Evolutionary conservation across 1,139 yeast genomes (phyloP).

Genomic region (Yamadazyma spencermartinsiae): DNA sequence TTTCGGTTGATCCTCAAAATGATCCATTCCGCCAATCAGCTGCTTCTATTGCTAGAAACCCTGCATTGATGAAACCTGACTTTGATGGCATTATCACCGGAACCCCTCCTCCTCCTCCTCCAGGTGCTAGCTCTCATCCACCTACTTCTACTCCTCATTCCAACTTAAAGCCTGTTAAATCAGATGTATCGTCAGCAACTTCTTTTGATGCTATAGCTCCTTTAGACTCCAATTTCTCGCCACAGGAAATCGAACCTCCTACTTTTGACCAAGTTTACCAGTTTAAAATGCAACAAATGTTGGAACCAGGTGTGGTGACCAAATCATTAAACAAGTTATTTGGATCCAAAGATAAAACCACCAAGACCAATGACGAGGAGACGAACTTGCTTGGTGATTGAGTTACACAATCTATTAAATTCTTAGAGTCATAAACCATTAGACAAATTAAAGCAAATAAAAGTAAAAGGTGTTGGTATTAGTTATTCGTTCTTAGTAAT

Average conservation of each 20-base stretch:
- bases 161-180: constrained; percentile 23
- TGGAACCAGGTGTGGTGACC: constrained; percentile 14
- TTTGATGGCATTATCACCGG: constrained; percentile 36
- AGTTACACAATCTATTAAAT: too few species aligned
- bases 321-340: constrained; percentile 7
- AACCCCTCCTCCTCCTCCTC: constrained; percentile 21
- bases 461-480: background rate
- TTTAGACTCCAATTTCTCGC: constrained; percentile 23
- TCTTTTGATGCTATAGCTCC: constrained; percentile 24
- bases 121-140: constrained; percentile 4
- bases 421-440: too few species aligned
- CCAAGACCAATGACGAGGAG: constrained; percentile 18
- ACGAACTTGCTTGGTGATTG: constrained; percentile 12
- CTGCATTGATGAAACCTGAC: constrained; percentile 32
- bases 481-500: constrained; percentile 12
- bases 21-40: constrained; percentile 31
- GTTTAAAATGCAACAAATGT: constrained; percentile 25
- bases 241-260: constrained; percentile 44
- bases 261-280: constrained; percentile 30
- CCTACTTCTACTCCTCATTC: constrained; percentile 7
- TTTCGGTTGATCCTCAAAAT: constrained; percentile 18
- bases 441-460: background rate
- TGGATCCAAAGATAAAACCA: constrained; percentile 7
- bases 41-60: constrained; percentile 43
- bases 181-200: constrained; percentile 24